phyloP scores from a whole-genome alignment of 1,139 yeast species.

The Kluyveromyces marxianus region DNA sequence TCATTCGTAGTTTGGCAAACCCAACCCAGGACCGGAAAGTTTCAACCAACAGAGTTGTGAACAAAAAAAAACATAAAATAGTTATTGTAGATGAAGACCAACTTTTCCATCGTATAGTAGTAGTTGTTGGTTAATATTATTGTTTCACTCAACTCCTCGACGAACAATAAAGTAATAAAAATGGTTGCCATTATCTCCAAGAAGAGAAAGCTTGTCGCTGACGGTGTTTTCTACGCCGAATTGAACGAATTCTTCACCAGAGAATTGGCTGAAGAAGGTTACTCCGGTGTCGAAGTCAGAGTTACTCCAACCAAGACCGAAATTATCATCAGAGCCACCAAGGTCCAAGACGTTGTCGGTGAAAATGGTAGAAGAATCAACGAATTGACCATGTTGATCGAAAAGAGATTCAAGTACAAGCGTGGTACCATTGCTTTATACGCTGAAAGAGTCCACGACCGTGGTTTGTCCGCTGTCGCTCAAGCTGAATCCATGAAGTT shows the following conservation, averaged over 20 bases:
- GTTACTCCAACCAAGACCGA: constrained; percentile 97
- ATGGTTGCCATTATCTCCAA: constrained; percentile 68
- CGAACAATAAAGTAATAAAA: constrained; percentile 18
- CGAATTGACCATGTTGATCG: constrained; percentile 94
- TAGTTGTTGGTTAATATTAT: too few species aligned
- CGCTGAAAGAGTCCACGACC: constrained; percentile 99
- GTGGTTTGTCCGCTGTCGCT: constrained; percentile 99
- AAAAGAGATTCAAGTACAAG: constrained; percentile 96
- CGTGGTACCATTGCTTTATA: constrained; percentile 91
- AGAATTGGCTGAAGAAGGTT: constrained; percentile 99
- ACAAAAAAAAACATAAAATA: too few species aligned
- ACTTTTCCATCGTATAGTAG: too few species aligned
- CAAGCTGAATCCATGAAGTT: constrained; percentile 99
- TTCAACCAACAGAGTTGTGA: too few species aligned
- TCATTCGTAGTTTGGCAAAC: too few species aligned
- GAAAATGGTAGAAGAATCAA: constrained; percentile 99
- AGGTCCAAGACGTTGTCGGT: constrained; percentile 98
- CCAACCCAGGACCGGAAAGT: too few species aligned
- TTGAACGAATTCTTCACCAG: constrained; percentile 99
- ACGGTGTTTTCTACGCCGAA: constrained; percentile 99
- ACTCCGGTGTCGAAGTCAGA: constrained; percentile 99
- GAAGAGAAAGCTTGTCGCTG: constrained; percentile 93
- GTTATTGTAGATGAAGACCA: too few species aligned
- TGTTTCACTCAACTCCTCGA: background rate
- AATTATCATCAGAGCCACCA: constrained; percentile 97